Percentiles rank a stretch among this genome's conserved stretches.
phyloP scores from a whole-genome alignment of 108 stramenopile genomes.

The Asterionellopsis glacialis region DNA sequence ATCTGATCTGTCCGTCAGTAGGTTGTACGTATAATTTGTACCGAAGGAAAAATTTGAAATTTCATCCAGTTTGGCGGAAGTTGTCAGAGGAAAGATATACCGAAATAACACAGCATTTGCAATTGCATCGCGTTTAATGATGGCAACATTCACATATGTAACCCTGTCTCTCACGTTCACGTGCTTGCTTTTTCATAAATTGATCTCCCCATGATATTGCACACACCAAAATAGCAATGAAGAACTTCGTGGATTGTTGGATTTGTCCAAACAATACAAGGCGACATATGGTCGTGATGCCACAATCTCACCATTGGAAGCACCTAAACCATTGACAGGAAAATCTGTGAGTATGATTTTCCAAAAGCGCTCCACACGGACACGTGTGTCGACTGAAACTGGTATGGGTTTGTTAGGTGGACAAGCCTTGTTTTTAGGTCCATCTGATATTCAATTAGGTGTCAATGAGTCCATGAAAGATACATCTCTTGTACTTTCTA shows the following conservation, averaged over 20 bases:
- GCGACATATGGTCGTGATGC: slow-evolving; percentile 53
- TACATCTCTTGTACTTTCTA: slow-evolving; percentile 83
- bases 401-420: slow-evolving; percentile 93
- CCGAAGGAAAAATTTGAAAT: neutral
- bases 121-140: neutral
- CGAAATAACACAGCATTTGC: too few species aligned
- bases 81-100: too few species aligned
- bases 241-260: slow-evolving; percentile 79
- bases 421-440: slow-evolving; percentile 90
- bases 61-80: neutral
- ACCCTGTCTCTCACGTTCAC: slow-evolving; percentile 2
- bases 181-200: neutral
- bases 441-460: slow-evolving; percentile 93
- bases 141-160: neutral
- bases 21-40: neutral
- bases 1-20: neutral
- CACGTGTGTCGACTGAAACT: slow-evolving; percentile 95
- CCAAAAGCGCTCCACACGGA: slow-evolving; percentile 95
- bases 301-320: slow-evolving; percentile 26
- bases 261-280: slow-evolving; percentile 71
- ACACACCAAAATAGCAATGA: slow-evolving; percentile 44
- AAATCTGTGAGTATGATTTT: slow-evolving; percentile 92
- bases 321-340: slow-evolving; percentile 78
- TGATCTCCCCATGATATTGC: neutral
- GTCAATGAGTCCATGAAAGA: slow-evolving; percentile 95